phyloP scores from a whole-genome alignment of 441 rosid species.

The Arabidopsis lyrata region DNA sequence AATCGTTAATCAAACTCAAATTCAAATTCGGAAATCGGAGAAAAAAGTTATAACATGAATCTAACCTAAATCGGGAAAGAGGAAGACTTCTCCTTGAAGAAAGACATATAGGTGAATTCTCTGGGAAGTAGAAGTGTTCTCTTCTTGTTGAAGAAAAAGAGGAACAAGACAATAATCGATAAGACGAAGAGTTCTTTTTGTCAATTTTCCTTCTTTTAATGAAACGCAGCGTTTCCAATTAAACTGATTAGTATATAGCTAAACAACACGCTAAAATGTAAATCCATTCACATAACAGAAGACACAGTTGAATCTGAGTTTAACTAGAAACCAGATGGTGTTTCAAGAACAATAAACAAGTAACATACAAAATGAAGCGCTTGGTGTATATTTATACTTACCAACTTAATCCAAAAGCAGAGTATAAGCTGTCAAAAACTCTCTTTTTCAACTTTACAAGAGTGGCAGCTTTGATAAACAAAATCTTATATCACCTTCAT shows the following conservation, averaged over 20 bases:
- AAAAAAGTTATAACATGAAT: not conserved
- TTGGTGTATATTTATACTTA: conserved; percentile 20
- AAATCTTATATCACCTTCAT: conserved; percentile 8
- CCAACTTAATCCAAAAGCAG: conserved; percentile 14
- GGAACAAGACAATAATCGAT: not conserved
- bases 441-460: conserved; percentile 26
- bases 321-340: not conserved
- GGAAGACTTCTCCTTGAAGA: not conserved
- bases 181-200: not conserved
- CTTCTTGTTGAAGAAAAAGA: not conserved
- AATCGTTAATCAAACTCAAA: not conserved
- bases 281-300: conserved; percentile 2
- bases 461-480: conserved; percentile 22
- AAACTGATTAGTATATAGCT: not conserved
- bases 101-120: not conserved
- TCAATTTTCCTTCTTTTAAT: not conserved
- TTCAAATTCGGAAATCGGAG: not conserved
- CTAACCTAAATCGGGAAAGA: conserved; percentile 7
- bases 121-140: not conserved
- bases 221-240: conserved; percentile 21
- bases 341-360: not conserved
- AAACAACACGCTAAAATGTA: not conserved
- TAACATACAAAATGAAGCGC: conserved; percentile 7
- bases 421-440: conserved; percentile 18
- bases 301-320: conserved; percentile 1